A percentile compares a stretch with the other conserved stretches of the same genome.
Conservation (phyloP, 305 asterid genomes). For the Fraxinus dipetala region DNA sequence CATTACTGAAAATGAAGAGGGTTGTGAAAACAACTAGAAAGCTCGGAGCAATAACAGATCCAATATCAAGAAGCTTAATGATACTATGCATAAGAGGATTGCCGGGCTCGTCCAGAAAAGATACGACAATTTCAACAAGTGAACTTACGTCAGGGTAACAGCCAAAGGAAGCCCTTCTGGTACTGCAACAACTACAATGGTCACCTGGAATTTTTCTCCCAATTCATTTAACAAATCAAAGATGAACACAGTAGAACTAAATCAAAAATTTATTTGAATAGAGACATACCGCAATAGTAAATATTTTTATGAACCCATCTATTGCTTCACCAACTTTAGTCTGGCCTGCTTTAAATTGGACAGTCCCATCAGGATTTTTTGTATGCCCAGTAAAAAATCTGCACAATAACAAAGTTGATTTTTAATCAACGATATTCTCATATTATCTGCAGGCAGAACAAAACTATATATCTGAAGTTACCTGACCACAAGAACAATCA, state of each 20-base stretch:
- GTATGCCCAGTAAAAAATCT: slow-evolving; percentile 87
- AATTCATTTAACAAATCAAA: slow-evolving; percentile 25
- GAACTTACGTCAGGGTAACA: slow-evolving; percentile 72
- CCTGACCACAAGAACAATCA: slow-evolving; percentile 74
- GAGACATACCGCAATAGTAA: slow-evolving; percentile 85
- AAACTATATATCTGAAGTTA: slow-evolving; percentile 25
- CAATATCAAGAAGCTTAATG: slow-evolving; percentile 11
- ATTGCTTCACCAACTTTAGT: slow-evolving; percentile 64
- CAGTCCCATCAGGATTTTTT: slow-evolving; percentile 48
- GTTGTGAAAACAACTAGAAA: background rate
- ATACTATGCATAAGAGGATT: slow-evolving; percentile 1
- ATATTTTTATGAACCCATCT: slow-evolving; percentile 70
- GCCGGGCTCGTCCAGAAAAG: background rate
- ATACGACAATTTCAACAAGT: background rate
- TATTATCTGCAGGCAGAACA: slow-evolving; percentile 3
- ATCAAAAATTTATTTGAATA: slow-evolving; percentile 18
- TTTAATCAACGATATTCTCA: background rate
- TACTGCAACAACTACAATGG: slow-evolving; percentile 86
- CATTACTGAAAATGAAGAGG: slow-evolving; percentile 5
- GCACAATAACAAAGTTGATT: slow-evolving; percentile 26
- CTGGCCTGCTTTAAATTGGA: slow-evolving; percentile 61
- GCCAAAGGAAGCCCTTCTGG: slow-evolving; percentile 93
- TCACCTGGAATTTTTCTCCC: slow-evolving; percentile 46
- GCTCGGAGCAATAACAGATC: slow-evolving; percentile 3
- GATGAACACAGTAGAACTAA: slow-evolving; percentile 9